Base-by-base conservation (phyloP, 345 rosid genomes). In the Dipteronia sinensis region DNA sequence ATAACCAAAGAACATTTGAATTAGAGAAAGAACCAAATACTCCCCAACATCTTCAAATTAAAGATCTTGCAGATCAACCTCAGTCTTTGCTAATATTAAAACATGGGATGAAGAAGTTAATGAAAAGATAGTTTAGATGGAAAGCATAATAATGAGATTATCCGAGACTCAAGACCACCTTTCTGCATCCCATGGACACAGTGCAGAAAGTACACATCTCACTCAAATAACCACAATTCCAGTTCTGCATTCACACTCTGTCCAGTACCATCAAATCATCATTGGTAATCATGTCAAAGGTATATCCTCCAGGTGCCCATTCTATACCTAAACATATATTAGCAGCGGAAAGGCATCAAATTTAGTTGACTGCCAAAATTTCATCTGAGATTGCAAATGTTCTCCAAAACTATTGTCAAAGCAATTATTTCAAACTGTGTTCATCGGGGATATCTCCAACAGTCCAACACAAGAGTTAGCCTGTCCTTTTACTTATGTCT, bases 21-120 rank as follows among this genome's bases (percentile, higher is more conserved):
- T 16, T 49, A 9, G 42, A 70, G 40, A 70, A 70, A 27, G 7
- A 46, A 69, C 25, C 58, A 51, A 51, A 51, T 51, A 53, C 13
- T 51, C 12, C 59, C 42, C 38, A 25, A 51, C 61, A 70, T 49
- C 73, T 49, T 70, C 55, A 70, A 49, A 68, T 22, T 20, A 16
- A n/a, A 68, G 8, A 17, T 27, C 71, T 67, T 10, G 70, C 51
- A 19, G 44, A 16, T 10, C 71, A 67, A 67, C 17, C 12, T 42
- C 29, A 51, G 56, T 59, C 59, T 70, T 47, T 51, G 62, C 29
- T 15, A 55, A 72, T 20, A 34, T 27, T 27, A 3, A 25, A 64
- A 64, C 38, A 23, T 64, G 13, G 13, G 6, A 29, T 5, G 19
- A 25, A 29, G 15, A 59, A 59, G 12, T n/a, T 59, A 12, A 72